Percentiles rank a stretch among this genome's conserved stretches.
These are phyloP conservation scores for Aphanomyces invadans DNA, from an alignment of 352 stramenopile species.

Conservation along the genomic window DNA sequence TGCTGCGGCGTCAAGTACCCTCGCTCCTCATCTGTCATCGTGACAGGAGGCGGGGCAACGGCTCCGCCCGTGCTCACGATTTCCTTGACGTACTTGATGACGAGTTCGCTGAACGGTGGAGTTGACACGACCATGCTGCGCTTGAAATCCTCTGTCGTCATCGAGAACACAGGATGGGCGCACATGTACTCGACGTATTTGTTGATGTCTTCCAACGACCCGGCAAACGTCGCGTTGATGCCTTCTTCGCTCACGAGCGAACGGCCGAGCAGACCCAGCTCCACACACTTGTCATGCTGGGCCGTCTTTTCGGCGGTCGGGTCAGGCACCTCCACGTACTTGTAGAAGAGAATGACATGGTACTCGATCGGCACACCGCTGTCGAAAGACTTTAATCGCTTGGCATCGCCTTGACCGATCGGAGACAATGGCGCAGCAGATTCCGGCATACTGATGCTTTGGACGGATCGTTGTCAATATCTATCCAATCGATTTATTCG, in stretches of 20 bases:
- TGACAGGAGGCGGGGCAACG: conserved; percentile 45
- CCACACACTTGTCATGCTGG: conserved; percentile 45
- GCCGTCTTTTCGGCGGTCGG: conserved; percentile 37
- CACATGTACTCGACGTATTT: conserved; percentile 60
- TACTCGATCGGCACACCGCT: conserved; percentile 23
- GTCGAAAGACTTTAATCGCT: conserved; percentile 7
- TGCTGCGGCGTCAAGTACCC: conserved; percentile 69
- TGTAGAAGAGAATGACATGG: conserved; percentile 71
- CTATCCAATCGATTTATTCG: conserved; percentile 13
- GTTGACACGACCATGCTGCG: conserved; percentile 38
- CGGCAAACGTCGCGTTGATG: conserved; percentile 76
- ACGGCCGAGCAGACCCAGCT: conserved; percentile 52
- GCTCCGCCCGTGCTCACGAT: conserved; percentile 58
- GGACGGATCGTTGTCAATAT: neutral
- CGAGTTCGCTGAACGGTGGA: conserved; percentile 50
- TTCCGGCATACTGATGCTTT: neutral
- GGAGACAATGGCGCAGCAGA: neutral
- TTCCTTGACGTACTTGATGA: conserved; percentile 72
- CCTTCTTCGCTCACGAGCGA: conserved; percentile 74
- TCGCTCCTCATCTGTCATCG: conserved; percentile 44
- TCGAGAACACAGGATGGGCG: conserved; percentile 40
- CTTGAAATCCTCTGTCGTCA: conserved; percentile 69
- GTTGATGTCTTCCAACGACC: conserved; percentile 38
- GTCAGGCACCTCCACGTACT: conserved; percentile 46
- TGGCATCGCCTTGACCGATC: conserved; percentile 5